Conservation (phyloP, 1,284 basidiomycete species). For the Ganoderma meredithae region DNA sequence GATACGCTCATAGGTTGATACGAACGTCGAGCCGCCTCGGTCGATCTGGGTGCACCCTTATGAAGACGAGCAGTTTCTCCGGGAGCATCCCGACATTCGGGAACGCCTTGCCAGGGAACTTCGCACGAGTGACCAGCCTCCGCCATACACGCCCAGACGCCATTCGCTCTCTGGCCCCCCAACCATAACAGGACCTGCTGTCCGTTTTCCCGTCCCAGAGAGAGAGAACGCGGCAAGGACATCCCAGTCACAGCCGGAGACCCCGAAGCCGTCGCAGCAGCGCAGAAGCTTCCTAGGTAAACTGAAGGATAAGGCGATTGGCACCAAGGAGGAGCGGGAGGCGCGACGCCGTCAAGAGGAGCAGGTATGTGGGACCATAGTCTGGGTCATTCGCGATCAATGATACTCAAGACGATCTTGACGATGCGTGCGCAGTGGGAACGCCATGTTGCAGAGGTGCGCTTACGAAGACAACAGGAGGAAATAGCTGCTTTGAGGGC, state of each 20-base stretch:
- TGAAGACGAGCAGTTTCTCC: conserved; percentile 69
- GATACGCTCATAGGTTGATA: conserved; percentile 60
- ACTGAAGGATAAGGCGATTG: conserved; percentile 67
- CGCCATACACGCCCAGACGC: conserved; percentile 41
- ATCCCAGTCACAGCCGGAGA: conserved; percentile 33
- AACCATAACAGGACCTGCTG: conserved; percentile 6
- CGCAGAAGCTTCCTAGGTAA: conserved; percentile 64
- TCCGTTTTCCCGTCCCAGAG: conserved; percentile 19
- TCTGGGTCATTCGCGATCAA: neutral
- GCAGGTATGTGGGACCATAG: conserved; percentile 33
- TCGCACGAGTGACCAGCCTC: conserved; percentile 30
- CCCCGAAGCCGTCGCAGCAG: conserved; percentile 32
- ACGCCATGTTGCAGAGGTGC: conserved; percentile 41
- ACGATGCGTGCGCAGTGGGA: conserved; percentile 29
- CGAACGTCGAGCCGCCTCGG: conserved; percentile 65
- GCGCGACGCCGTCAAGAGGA: conserved; percentile 37
- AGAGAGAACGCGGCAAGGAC: conserved; percentile 18
- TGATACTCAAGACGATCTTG: neutral
- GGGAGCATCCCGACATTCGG: conserved; percentile 58
- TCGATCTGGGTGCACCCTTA: conserved; percentile 77
- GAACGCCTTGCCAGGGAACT: conserved; percentile 44
- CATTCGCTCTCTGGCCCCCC: conserved; percentile 42
- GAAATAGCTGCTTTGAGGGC: conserved; percentile 23
- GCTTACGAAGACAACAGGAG: conserved; percentile 36
- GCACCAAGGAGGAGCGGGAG: conserved; percentile 70